Percentiles rank a stretch among this genome's conserved stretches.
Evolutionary conservation across 345 rosid genomes (phyloP).

Genomic region (Mallotus nudiflorus): DNA sequence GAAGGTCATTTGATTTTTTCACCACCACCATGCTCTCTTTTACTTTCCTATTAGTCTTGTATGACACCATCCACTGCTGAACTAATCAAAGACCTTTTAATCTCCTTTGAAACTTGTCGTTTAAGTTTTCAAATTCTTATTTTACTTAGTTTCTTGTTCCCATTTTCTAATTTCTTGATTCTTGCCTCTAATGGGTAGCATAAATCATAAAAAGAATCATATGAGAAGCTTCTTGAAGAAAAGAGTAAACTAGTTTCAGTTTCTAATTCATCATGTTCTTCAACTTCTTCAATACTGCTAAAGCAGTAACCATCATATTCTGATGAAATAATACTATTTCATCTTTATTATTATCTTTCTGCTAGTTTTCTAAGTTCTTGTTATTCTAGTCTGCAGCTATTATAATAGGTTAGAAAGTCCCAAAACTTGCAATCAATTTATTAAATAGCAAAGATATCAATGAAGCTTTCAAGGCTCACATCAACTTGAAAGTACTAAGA

Average conservation of each 20-base stretch:
- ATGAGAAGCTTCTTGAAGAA: conserved; percentile 33
- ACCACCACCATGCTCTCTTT: conserved; percentile 54
- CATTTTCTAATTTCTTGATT: neutral
- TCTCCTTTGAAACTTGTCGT: conserved; percentile 19
- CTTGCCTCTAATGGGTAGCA: neutral
- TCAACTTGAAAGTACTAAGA: conserved; percentile 63
- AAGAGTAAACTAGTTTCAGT: conserved; percentile 23
- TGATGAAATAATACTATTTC: neutral
- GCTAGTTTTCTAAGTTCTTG: neutral
- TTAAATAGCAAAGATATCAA: conserved; percentile 82
- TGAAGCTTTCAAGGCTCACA: conserved; percentile 76
- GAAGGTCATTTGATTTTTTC: conserved; percentile 55
- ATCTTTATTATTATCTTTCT: neutral
- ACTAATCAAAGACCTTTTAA: conserved; percentile 15
- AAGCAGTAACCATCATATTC: conserved; percentile 13
- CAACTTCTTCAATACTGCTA: conserved; percentile 16
- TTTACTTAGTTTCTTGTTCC: conserved; percentile 11
- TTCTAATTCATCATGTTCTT: conserved; percentile 10
- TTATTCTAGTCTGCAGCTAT: neutral
- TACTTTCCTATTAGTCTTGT: conserved; percentile 27
- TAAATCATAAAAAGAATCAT: conserved; percentile 23
- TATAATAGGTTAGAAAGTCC: neutral
- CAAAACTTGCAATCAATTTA: conserved; percentile 46
- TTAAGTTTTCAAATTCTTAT: conserved; percentile 14
- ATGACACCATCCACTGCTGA: conserved; percentile 14